Conservation (phyloP, 176 grass and related monocot genomes). For the Dactylis glomerata region DNA sequence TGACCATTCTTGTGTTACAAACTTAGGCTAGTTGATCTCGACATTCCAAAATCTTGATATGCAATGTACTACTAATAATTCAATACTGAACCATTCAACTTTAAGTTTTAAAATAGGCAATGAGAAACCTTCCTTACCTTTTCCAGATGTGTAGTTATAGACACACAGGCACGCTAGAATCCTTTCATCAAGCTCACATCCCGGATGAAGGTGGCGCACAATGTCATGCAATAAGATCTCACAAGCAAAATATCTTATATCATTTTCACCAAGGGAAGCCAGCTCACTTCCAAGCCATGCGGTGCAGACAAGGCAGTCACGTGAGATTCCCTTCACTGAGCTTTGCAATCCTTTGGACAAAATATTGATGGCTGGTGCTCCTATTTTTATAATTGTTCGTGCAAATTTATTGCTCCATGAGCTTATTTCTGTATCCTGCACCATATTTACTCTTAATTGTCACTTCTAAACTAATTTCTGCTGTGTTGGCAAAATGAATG, state of each 20-base stretch:
- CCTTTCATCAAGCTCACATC: constrained; percentile 79
- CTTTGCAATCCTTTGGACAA: constrained; percentile 82
- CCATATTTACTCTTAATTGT: constrained; percentile 15
- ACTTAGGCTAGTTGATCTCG: not conserved
- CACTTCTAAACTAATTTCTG: constrained; percentile 7
- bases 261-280: constrained; percentile 48
- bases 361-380: constrained; percentile 50
- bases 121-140: constrained; percentile 57
- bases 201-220: constrained; percentile 68
- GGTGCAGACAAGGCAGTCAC: constrained; percentile 63
- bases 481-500: constrained; percentile 19
- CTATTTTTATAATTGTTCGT: constrained; percentile 47
- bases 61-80: not conserved
- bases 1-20: not conserved
- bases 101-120: not conserved
- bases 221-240: constrained; percentile 75
- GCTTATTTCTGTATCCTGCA: constrained; percentile 82
- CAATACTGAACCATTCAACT: constrained; percentile 15
- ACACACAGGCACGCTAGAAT: constrained; percentile 82
- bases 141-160: constrained; percentile 92
- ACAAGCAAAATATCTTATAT: constrained; percentile 60
- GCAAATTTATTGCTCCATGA: constrained; percentile 69
- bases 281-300: constrained; percentile 86
- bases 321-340: constrained; percentile 66
- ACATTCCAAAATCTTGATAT: constrained; percentile 14